Percentiles rank a stretch among this genome's conserved stretches.
phyloP scores from a whole-genome alignment of 192 early-diverging fungal species.

The Spinellus fusiger region DNA sequence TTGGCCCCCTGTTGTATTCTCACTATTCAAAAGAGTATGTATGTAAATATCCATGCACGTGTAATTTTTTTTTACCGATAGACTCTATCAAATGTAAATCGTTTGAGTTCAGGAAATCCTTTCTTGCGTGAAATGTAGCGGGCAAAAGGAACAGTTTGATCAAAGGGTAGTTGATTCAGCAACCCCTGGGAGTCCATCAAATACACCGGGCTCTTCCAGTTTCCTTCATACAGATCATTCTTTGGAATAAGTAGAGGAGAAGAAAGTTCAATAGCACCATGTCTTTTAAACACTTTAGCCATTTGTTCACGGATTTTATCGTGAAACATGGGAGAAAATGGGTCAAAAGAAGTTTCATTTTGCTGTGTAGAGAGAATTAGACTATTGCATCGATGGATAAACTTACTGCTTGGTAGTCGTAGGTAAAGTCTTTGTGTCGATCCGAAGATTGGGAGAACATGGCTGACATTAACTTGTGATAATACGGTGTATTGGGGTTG shows the following conservation, averaged over 20 bases:
- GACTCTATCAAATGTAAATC: constrained; percentile 80
- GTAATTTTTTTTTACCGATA: constrained; percentile 38
- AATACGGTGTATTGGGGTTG: constrained; percentile 85
- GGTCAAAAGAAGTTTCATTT: constrained; percentile 39
- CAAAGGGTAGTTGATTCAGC: constrained; percentile 81
- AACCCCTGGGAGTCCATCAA: constrained; percentile 78
- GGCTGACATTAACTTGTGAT: constrained; percentile 69
- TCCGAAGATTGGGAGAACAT: constrained; percentile 74
- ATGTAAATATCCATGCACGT: background rate
- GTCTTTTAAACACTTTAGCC: constrained; percentile 71
- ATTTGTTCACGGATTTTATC: constrained; percentile 66
- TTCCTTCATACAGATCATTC: constrained; percentile 54
- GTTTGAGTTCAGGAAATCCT: constrained; percentile 65
- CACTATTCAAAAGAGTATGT: constrained; percentile 23
- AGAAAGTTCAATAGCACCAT: constrained; percentile 79
- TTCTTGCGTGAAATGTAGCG: constrained; percentile 71
- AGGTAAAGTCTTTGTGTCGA: constrained; percentile 85
- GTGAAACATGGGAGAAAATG: constrained; percentile 61
- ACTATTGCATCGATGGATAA: constrained; percentile 25
- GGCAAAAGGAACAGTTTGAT: constrained; percentile 90
- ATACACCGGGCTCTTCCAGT: constrained; percentile 64
- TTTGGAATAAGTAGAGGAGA: constrained; percentile 83
- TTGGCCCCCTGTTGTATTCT: constrained; percentile 81
- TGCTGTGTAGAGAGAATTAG: constrained; percentile 30
- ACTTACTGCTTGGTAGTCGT: constrained; percentile 66